phyloP scores from a whole-genome alignment of 2,329 filamentous ascomycete species.

The Penicillium sp. region DNA sequence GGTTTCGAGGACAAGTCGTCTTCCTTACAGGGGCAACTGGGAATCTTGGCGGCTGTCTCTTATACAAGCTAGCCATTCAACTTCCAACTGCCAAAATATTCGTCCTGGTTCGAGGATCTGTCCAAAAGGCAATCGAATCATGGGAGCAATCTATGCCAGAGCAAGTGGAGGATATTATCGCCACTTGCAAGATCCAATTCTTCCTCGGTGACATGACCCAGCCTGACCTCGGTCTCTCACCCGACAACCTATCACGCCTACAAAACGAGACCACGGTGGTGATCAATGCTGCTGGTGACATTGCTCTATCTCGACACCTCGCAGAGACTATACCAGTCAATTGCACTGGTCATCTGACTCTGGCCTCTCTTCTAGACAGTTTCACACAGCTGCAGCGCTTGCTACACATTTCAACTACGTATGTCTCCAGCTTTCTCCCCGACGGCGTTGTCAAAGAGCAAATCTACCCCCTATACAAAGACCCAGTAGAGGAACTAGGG shows the following conservation, averaged over 20 bases:
- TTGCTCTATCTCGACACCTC: constrained; percentile 16
- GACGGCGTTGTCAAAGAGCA: constrained; percentile 11
- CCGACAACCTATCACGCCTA: constrained; percentile 5
- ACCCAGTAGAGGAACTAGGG: constrained; percentile 3
- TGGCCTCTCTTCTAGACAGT: constrained; percentile 1
- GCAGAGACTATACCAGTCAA: constrained; percentile 15
- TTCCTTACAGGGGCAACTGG: constrained; percentile 22
- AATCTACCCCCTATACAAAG: background rate
- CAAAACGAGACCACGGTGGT: constrained; percentile 16
- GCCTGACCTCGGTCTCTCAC: constrained; percentile 12
- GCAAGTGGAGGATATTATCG: constrained; percentile 21
- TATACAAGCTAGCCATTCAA: constrained; percentile 21
- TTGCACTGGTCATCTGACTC: constrained; percentile 8
- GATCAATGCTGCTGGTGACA: constrained; percentile 20
- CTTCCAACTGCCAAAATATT: constrained; percentile 19
- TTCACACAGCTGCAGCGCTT: constrained; percentile 11
- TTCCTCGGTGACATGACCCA: constrained; percentile 19
- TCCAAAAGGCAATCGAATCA: constrained; percentile 10
- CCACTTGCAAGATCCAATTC: constrained; percentile 20
- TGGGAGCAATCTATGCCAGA: constrained; percentile 21
- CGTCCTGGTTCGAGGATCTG: constrained; percentile 13
- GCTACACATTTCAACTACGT: constrained; percentile 18
- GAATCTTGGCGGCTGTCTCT: constrained; percentile 17
- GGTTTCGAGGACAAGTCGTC: constrained; percentile 16
- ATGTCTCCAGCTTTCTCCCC: constrained; percentile 13